Conservation (phyloP, 2,329 filamentous ascomycete species). For the Cladorrhinum sp. region DNA sequence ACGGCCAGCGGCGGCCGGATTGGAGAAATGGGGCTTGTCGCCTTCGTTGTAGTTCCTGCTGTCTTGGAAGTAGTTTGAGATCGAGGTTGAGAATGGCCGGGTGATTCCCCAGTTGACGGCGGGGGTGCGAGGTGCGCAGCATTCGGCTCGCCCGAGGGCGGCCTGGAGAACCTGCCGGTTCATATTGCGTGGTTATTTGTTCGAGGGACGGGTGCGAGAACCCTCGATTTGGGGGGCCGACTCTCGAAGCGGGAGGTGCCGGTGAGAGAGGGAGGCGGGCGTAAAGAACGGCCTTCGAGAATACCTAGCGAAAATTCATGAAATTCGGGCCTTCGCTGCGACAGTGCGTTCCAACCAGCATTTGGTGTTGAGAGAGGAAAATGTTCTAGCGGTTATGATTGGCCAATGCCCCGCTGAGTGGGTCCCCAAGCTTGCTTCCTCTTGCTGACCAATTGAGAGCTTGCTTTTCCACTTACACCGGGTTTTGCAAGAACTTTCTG, state of each 20-base stretch:
- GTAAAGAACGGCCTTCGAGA: background rate
- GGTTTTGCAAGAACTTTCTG: background rate
- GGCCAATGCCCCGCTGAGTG: slow-evolving; percentile 7
- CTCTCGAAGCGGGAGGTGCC: no score
- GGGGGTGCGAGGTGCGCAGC: slow-evolving; percentile 9
- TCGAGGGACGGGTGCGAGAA: background rate
- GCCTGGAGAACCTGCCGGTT: slow-evolving; percentile 23
- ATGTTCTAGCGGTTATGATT: slow-evolving; percentile 21
- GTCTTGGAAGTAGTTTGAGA: slow-evolving; percentile 3
- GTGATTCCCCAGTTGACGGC: background rate
- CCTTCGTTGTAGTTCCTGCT: slow-evolving; percentile 3
- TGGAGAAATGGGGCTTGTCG: background rate
- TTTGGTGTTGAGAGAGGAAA: slow-evolving; percentile 19
- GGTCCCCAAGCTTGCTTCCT: background rate
- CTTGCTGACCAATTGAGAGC: background rate
- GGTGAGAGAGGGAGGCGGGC: background rate
- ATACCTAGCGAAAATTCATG: background rate
- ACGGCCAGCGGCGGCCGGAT: background rate
- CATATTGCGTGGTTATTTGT: slow-evolving; percentile 18
- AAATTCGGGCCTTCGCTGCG: background rate
- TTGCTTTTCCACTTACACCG: background rate
- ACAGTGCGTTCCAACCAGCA: background rate
- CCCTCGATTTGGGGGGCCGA: slow-evolving; percentile 1
- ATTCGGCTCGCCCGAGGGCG: slow-evolving; percentile 23
- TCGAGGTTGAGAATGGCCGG: background rate